phyloP scores from a whole-genome alignment of 176 grass and related monocot genomes.

The Raddia guianensis region DNA sequence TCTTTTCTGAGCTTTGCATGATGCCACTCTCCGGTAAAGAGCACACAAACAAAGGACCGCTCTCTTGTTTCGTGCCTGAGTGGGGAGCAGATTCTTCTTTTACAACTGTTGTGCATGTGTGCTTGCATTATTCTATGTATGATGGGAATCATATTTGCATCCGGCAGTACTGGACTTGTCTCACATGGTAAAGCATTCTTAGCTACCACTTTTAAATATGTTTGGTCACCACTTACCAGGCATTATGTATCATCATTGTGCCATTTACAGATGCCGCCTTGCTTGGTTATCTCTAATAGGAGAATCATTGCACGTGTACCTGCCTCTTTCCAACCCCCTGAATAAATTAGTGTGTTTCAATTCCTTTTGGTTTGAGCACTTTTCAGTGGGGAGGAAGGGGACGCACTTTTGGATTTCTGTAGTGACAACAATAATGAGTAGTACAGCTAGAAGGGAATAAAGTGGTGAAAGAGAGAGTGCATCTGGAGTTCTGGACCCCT shows the following conservation, averaged over 20 bases:
- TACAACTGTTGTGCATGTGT: conserved; percentile 3
- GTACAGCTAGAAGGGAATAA: conserved; percentile 31
- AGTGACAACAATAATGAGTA: conserved; percentile 3
- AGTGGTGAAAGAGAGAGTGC: conserved; percentile 15
- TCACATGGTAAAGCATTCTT: conserved; percentile 23
- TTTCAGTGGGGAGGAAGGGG: conserved; percentile 9
- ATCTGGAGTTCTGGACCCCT: conserved; percentile 19
- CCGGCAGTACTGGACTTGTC: not conserved
- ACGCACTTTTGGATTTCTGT: conserved; percentile 4
- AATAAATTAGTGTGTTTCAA: conserved; percentile 22
- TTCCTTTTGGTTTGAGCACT: not conserved
- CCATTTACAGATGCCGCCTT: conserved; percentile 10
- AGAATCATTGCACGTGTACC: conserved; percentile 51
- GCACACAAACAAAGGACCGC: not conserved
- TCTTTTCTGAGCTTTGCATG: not conserved
- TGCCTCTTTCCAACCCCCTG: conserved; percentile 2
- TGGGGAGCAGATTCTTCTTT: not conserved
- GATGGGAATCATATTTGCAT: conserved; percentile 24
- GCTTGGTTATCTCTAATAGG: conserved; percentile 26
- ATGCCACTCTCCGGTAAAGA: not conserved
- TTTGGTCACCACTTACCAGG: not conserved
- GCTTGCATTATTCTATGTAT: conserved; percentile 29
- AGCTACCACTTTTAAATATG: not conserved
- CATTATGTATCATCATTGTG: conserved; percentile 32
- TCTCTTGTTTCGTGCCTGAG: not conserved